Base-by-base conservation (phyloP, 257 asterid species). In the Euphrasia confusa region DNA sequence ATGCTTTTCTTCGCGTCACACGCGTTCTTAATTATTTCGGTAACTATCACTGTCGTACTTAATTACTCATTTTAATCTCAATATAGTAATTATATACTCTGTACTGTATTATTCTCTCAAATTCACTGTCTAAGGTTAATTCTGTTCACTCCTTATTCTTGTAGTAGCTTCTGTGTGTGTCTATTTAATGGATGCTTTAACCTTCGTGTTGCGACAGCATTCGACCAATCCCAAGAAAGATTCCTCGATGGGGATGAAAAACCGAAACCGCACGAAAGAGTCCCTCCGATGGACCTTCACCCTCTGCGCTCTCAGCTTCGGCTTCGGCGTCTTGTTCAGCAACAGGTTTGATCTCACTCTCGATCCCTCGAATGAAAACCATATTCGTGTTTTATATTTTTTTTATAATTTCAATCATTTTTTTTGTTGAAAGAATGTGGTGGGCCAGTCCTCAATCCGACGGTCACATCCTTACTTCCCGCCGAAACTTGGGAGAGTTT, bases 261-360 rank as follows among this genome's bases (percentile, higher is more conserved):
- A 10, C 79, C 73, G 69, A 65, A 80, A 60, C 72, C 59, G 66
- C 11, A 78, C 68, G 10, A 82, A 61, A 63, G 76, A 74, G 27
- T 74, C 86, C 35, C 57, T 75, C 17, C 64, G 48, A 75, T 84
- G 85, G 89, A 77, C 84, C 64, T 24, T 69, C 48, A 67, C 80
- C 11, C 78, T 82, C 26, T 80, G 88, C 48, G 21, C 83, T 68
- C 57, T 54, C 76, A 81, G 94, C 72, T 88, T 88, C 57, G 83
- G 67, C 63, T 74, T 81, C 26, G 96, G 96, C 76, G 60, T 77
- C 60, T 67, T 83, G 50, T 83, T 78, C 73, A 71, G 78, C 74
- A 74, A 69, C 75, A 83, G 91, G 94, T 75, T 78, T 21, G 24
- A 21, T 21, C 24, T 21, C 24, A 21, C 24, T 21, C 24, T 7